phyloP scores from a whole-genome alignment of 148 eudicot species.

The Dianthus caryophyllus region DNA sequence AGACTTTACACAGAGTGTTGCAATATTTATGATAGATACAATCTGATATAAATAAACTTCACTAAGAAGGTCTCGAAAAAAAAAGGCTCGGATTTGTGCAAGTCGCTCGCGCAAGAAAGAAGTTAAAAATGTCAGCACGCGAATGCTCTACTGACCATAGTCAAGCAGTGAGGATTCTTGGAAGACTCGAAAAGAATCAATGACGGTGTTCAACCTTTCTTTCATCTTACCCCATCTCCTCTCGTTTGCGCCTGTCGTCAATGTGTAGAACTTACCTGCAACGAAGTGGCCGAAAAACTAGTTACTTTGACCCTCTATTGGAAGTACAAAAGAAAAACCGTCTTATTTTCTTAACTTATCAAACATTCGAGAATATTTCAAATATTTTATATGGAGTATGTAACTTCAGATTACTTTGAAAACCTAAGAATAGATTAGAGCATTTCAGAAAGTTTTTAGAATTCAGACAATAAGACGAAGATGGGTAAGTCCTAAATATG shows the following conservation, averaged over 20 bases:
- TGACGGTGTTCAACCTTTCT: constrained; percentile 69
- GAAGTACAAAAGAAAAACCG: background rate
- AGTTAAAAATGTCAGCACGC: constrained; percentile 25
- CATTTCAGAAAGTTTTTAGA: too few relatives aligned
- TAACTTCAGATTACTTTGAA: too few relatives aligned
- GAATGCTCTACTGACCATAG: constrained; percentile 25
- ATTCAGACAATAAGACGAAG: too few relatives aligned
- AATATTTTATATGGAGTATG: too few relatives aligned
- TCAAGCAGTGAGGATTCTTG: constrained; percentile 65
- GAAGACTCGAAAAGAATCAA: constrained; percentile 86
- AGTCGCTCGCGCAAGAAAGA: constrained; percentile 20
- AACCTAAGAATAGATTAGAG: too few relatives aligned
- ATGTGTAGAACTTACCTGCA: constrained; percentile 89
- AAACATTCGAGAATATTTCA: too few relatives aligned
- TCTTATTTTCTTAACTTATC: background rate
- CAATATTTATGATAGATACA: background rate
- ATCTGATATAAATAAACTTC: constrained; percentile 18
- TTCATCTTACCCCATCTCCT: constrained; percentile 98
- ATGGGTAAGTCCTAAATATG: background rate
- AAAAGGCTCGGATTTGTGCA: constrained; percentile 27
- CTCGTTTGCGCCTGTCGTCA: constrained; percentile 94
- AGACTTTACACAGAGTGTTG: constrained; percentile 24
- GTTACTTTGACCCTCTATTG: background rate
- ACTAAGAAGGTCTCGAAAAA: constrained; percentile 5
- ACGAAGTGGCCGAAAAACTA: background rate